Evolutionary conservation across 2,329 filamentous ascomycete genomes (phyloP), one percentile per base, ranked within the genome.

Genomic region (Penicillium thymicola): DNA sequence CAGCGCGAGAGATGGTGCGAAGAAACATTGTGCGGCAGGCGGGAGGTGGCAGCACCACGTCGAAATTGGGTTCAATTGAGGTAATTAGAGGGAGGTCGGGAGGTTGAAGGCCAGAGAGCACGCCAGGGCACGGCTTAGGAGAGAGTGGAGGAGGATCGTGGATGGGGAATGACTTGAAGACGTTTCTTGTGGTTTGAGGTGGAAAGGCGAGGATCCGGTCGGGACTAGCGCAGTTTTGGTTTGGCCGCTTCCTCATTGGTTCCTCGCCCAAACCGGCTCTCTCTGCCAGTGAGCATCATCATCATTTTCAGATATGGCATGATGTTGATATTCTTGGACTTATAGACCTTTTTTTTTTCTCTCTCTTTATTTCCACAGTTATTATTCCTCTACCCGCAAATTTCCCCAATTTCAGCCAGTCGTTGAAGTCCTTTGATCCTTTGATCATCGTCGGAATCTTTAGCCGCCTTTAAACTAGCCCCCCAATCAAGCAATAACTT

Each of bases 1-100:
- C 73, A 70, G 75, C 75, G 68, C 76, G 74, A 70, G 76, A 70
- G 64, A 76, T 64, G 66, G 76, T 74, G 69, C 71, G 76, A 73
- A 76, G 69, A 73, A 75, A 74, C 77, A 79, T 79, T 69, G 70
- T 75, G 72, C 57, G 71, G 59, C 56, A 61, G 60, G 62, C 59
- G 63, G 63, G 64, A 66, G 64, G 63, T 66, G 63, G 63, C 44
- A 62, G 59, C 51, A 60, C 63, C 59, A 62, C 63, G 67, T 68
- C 65, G 59, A 64, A 61, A 65, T 64, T 45, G 52, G 58, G 63
- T 66, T 41, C 64, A 70, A 71, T 70, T 63, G 66, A 59, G 58
- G 45, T 50, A 54, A 55, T 36, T 65, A 59, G 51, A 56, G 45
- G 53, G 51, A 58, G 53, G 55, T 62, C 54, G 58, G 53, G 46